Base-by-base conservation (phyloP, 2,329 filamentous ascomycete genomes). In the Seiridium cupressi region DNA sequence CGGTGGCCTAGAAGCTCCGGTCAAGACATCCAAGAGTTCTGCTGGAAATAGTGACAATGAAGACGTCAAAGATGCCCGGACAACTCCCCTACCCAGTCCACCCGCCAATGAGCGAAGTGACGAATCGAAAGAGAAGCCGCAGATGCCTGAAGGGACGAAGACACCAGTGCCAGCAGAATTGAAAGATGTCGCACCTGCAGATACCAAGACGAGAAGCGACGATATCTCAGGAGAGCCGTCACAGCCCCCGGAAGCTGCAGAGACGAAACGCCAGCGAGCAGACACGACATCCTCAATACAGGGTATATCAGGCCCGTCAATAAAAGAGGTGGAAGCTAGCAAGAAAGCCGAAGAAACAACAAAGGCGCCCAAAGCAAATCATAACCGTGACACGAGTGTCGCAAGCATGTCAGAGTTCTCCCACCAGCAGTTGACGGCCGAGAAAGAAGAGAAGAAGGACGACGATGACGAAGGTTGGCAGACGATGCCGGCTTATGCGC, bases 401-500 rank as follows among this genome's bases (percentile, higher is more conserved):
- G 69, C 74, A 5, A 80, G 76, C 18, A 61, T 87, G 18, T 97
- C 93, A 8, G 93, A 96, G 75, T 98, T 91, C 81, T 98, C 95
- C 1, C 94, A 99, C 72, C 93, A 97, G 75, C 87, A 89, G 65
- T 77, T 93, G 54, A 84, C 87, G 8, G 77, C 83, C 13, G 80
- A 86, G 63, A 80, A 83, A 46, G 78, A 85, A 10, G 76, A 82
- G 10, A 78, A 84, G 51, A 77, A 81, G 10, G 75, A 84, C 2
- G 79, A 84, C 9, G 86, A 86, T 5, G 90, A 90, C n/a, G 88
- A 79, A 1, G 86, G 83, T 56, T 99, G 95, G 95, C 92, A 97
- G 77, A 85, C 87, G 3, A 99, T 99, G 95, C 95, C 94, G 1
- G 88, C 95, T 1, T 92, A 93, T 70, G 95, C 93, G 6, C 89